A percentile compares a stretch with the other conserved stretches of the same genome.
These are phyloP conservation scores for Diplogelasinospora grovesii DNA, from an alignment of 495 filamentous ascomycete species.

Conservation along the genomic window DNA sequence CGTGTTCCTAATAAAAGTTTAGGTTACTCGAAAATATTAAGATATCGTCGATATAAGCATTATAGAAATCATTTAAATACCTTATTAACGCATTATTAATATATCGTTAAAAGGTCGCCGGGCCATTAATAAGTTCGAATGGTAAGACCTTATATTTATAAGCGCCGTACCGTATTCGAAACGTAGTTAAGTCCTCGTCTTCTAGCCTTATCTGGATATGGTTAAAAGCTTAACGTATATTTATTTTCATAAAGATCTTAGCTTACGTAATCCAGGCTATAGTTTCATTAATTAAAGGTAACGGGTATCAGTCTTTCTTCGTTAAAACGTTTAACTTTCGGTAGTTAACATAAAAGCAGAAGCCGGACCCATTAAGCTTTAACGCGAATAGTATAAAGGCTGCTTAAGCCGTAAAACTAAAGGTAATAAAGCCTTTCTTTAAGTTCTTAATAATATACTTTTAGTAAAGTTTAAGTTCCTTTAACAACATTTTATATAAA, in stretches of 20 bases:
- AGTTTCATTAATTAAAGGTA: slow-evolving; percentile 41
- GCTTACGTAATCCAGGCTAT: slow-evolving; percentile 22
- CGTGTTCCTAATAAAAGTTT: not conserved
- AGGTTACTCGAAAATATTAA: slow-evolving; percentile 1
- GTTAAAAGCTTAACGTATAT: too few species aligned
- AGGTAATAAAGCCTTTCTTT: slow-evolving; percentile 5
- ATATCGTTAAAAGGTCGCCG: too few species aligned
- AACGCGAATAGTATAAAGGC: slow-evolving; percentile 30
- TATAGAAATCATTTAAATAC: too few species aligned
- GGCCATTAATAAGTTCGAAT: too few species aligned
- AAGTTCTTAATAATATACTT: slow-evolving; percentile 7
- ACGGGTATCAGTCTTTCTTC: slow-evolving; percentile 36
- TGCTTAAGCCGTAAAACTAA: slow-evolving; percentile 6
- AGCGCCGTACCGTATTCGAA: too few species aligned
- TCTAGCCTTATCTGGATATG: too few species aligned
- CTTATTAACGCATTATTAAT: too few species aligned
- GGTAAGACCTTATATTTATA: too few species aligned
- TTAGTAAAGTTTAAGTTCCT: slow-evolving; percentile 18
- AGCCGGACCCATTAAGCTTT: slow-evolving; percentile 26
- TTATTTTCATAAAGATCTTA: slow-evolving; percentile 40
- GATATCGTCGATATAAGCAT: slow-evolving; percentile 10
- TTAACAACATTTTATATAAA: slow-evolving; percentile 20
- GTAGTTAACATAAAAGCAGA: slow-evolving; percentile 43
- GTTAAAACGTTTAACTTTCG: slow-evolving; percentile 35
- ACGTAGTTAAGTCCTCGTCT: too few species aligned